Conservation (phyloP, 192 early-diverging fungal species). For the Coemansia sp. region DNA sequence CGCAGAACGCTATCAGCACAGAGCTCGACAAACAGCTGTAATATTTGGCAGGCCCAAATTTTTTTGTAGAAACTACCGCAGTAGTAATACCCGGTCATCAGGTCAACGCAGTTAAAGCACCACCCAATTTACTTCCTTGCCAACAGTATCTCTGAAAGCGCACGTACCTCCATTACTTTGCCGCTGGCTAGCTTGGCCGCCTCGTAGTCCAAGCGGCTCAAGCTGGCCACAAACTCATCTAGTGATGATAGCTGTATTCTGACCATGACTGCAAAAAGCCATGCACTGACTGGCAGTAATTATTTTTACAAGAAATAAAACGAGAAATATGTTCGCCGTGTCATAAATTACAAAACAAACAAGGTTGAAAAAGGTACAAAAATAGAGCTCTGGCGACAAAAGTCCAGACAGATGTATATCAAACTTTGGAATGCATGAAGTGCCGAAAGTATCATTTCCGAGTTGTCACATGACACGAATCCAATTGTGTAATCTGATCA, state of each 20-base stretch:
- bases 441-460: neutral
- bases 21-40: neutral
- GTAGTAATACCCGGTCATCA: neutral
- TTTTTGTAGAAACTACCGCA: neutral
- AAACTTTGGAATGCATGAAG: neutral
- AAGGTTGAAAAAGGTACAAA: neutral
- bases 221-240: conserved; percentile 43
- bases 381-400: neutral
- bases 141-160: neutral
- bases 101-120: neutral
- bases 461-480: conserved; percentile 7
- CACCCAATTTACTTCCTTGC: neutral
- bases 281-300: neutral
- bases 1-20: too few relatives aligned
- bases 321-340: neutral
- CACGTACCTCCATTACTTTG: conserved; percentile 54
- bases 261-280: conserved; percentile 19
- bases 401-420: neutral
- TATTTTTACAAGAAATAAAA: neutral
- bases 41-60: conserved; percentile 3
- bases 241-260: conserved; percentile 47
- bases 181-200: conserved; percentile 47
- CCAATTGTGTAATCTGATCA: conserved; percentile 15
- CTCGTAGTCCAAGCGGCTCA: conserved; percentile 53
- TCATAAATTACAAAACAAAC: conserved; percentile 2